phyloP scores from a whole-genome alignment of 2,329 filamentous ascomycete genomes.

The Hirsutella minnesotensis region DNA sequence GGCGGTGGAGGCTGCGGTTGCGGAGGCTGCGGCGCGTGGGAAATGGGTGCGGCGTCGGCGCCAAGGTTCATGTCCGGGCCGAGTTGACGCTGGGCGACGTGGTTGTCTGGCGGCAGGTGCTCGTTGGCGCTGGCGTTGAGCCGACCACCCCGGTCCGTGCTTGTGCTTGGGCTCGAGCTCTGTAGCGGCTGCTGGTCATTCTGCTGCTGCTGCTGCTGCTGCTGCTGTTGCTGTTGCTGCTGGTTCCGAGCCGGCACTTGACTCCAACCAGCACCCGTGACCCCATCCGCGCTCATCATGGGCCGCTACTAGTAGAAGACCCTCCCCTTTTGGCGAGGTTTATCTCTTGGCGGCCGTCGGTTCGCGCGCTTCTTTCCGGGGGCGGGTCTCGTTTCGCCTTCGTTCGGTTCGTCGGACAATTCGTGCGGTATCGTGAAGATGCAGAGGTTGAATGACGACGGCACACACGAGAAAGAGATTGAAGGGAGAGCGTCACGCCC shows the following conservation, averaged over 20 bases:
- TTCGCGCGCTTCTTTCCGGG: too few species aligned
- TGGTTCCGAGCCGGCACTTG: neutral
- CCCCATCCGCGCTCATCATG: neutral
- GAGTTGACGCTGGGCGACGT: too few species aligned
- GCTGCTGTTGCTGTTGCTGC: neutral
- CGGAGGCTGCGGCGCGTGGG: constrained; percentile 1
- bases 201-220: constrained; percentile 4
- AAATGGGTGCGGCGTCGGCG: neutral
- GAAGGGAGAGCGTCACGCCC: neutral
- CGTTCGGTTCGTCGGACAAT: too few species aligned
- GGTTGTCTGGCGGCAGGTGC: too few species aligned
- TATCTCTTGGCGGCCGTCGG: too few species aligned
- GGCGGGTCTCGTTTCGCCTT: too few species aligned
- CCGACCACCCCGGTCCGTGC: constrained; percentile 5
- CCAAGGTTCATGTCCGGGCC: too few species aligned
- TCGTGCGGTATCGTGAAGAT: too few species aligned
- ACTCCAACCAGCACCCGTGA: neutral
- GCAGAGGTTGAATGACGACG: neutral
- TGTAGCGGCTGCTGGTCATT: constrained; percentile 5
- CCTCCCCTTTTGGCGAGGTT: too few species aligned
- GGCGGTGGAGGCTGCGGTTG: neutral
- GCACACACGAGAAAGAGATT: neutral
- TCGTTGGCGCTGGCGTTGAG: neutral
- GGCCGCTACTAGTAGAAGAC: neutral
- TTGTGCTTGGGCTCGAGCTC: constrained; percentile 3